Evolutionary conservation across 805 yeast species (phyloP), one percentile per base, ranked within the genome.

Genomic region (Lipomyces spencermartinsiae): DNA sequence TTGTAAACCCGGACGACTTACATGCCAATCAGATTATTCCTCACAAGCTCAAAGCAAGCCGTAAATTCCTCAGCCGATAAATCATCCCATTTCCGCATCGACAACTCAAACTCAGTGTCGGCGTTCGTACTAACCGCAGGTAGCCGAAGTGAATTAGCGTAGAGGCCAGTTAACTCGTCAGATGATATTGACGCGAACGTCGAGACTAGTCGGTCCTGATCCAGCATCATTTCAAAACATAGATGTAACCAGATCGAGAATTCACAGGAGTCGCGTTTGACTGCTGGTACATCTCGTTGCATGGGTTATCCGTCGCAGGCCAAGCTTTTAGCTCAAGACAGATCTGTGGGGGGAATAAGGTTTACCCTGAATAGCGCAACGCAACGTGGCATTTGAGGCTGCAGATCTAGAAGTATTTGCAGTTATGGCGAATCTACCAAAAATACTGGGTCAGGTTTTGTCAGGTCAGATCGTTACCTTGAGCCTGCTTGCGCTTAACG

Each of bases 21-120:
- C 71, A 70, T 54, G 16, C 59, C 65, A 54, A 56, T 61, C 53
- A 73, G 63, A 59, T 73, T 73, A 43, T 33, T 37, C 39, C 64
- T 65, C 37, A 72, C 66, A 7, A 73, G 62, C 33, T 68, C 69
- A 49, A 58, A 68, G 57, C 74, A 72, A 19, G 56, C 43, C 12
- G 39, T 25, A 39, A 69, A 59, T 16, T 62, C 70, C 16, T 39
- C 63, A 12, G 58, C 54, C 19, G 64, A 10, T 16, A 71, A 31
- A 12, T 68, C 64, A 16, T 63, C 71, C 34, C 56, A 53, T 25
- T 22, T 53, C 34, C 31, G 56, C n/a, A 53, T 25, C 12, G 34
- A 25, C 34, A 53, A 53, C n/a, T 14, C 34, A 31, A 53, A 53
- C n/a, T n/a, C 34, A 31, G 34, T 53, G n/a, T 43, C 49, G 10